These are phyloP conservation scores for Cercospora brassicicola DNA, from an alignment of 2,329 filamentous ascomycete species.

Conservation along the genomic window DNA sequence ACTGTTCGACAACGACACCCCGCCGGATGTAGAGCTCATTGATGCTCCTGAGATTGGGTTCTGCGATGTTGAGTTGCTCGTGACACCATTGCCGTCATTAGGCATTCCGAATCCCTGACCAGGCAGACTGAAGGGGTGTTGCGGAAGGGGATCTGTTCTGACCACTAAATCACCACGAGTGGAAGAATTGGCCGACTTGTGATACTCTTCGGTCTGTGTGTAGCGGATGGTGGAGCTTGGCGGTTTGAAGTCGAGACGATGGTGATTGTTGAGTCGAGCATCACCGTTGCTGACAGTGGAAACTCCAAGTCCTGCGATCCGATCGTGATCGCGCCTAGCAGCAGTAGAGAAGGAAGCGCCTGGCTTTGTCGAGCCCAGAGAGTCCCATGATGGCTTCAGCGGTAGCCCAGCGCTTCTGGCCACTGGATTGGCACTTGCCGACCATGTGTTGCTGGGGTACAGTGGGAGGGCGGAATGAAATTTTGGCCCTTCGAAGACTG, in stretches of 20 bases:
- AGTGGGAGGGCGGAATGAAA: conserved; percentile 12
- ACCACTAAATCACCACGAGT: background rate
- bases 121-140: conserved; percentile 10
- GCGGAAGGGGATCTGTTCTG: conserved; percentile 17
- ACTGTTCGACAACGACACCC: background rate
- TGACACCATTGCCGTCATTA: background rate
- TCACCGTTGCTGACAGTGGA: background rate
- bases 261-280: background rate
- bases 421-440: conserved; percentile 3
- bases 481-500: background rate
- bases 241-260: conserved; percentile 10
- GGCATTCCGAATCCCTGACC: background rate
- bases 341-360: background rate
- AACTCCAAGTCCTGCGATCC: background rate
- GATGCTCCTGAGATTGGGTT: background rate
- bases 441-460: conserved; percentile 21
- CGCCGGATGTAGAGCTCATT: background rate
- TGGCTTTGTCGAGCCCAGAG: background rate
- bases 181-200: conserved; percentile 8
- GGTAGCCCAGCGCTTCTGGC: conserved; percentile 20
- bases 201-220: conserved; percentile 24
- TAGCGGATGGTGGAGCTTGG: conserved; percentile 9
- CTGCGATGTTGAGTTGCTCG: background rate
- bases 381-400: conserved; percentile 21
- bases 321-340: background rate